Evolutionary conservation across 2,329 filamentous ascomycete genomes (phyloP), one percentile per base, ranked within the genome.

Genomic region (Nannizziopsis arthrosporioides): DNA sequence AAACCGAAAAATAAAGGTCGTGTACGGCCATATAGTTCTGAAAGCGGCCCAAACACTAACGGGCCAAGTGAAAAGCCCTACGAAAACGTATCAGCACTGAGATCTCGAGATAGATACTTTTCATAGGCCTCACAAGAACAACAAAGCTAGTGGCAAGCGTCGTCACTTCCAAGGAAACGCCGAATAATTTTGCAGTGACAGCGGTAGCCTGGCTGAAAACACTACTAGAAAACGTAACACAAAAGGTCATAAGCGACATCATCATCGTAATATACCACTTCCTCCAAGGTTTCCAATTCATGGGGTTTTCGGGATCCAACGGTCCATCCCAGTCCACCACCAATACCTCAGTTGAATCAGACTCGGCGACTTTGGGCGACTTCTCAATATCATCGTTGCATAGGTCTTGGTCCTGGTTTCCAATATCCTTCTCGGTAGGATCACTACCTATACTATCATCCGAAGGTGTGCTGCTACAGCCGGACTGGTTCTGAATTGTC

Each of bases 241-340:
- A 66, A 47, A 75, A 65, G 0, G 70, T 71, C 58, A 73, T 64
- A 2, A 59, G 34, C 1, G 65, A 68, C 44, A 72, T 60, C 1
- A 62, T 54, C 27, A 68, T 55, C 0, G 71, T 73, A 34, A 68
- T 64, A 5, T 59, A 46, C 66, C 67, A 73, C 59, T 69, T 73
- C 50, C 30, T 45, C 14, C 66, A 61, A 14, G 64, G 73, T n/a
- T 65, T 68, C 70, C 86, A 80, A 61, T 77, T 86, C 51, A 82
- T 78, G 0, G 89, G 89, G 56, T 82, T 84, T 64, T 78, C 62
- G 0, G 84, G 81, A 61, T 95, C 89, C 40, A 71, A 68, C 49
- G 87, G 81, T 4, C 77, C 78, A 36, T 90, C 83, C 76, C 84
- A 95, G 6, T 66, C 66, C 17, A 96, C 87, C 52, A 86, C 75